A percentile compares a stretch with the other conserved stretches of the same genome.
These are phyloP conservation scores for Quillaja saponaria DNA, from an alignment of 306 rosid genomes.

Conservation along the genomic window DNA sequence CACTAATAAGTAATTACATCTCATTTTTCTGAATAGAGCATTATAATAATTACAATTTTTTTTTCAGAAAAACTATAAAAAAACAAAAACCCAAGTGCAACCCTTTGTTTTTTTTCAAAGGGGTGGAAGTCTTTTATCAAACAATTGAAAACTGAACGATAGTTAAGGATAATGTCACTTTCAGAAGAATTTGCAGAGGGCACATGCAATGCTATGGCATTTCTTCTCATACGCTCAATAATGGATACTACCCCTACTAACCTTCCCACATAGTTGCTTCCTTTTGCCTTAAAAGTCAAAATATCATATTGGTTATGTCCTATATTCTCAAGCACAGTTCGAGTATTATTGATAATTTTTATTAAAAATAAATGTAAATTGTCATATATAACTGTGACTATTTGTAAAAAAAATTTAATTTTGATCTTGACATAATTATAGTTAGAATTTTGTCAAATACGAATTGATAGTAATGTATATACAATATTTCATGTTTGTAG, in stretches of 20 bases:
- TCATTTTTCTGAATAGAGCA: no score
- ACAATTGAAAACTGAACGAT: constrained; percentile 22
- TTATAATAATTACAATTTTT: no score
- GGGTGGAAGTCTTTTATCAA: constrained; percentile 28
- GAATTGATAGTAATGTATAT: no score
- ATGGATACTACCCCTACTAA: no score
- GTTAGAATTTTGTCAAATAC: no score
- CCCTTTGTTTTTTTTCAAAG: constrained; percentile 26
- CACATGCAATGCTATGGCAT: constrained; percentile 35
- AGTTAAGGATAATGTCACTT: constrained; percentile 7
- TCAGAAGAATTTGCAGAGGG: constrained; percentile 29
- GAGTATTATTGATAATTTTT: constrained; percentile 9
- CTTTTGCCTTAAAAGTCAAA: no score
- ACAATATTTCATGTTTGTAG: no score
- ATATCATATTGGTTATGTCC: not conserved
- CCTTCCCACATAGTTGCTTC: not conserved
- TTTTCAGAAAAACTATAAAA: constrained; percentile 20
- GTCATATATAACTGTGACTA: constrained; percentile 15
- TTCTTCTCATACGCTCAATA: constrained; percentile 12
- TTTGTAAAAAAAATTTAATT: not conserved
- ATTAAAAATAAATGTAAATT: no score
- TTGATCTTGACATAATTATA: no score
- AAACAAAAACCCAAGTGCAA: constrained; percentile 15
- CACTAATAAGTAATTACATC: no score
- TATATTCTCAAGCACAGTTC: constrained; percentile 14